Conservation (phyloP, 2,329 filamentous ascomycete genomes). For the Botrytis elliptica region DNA sequence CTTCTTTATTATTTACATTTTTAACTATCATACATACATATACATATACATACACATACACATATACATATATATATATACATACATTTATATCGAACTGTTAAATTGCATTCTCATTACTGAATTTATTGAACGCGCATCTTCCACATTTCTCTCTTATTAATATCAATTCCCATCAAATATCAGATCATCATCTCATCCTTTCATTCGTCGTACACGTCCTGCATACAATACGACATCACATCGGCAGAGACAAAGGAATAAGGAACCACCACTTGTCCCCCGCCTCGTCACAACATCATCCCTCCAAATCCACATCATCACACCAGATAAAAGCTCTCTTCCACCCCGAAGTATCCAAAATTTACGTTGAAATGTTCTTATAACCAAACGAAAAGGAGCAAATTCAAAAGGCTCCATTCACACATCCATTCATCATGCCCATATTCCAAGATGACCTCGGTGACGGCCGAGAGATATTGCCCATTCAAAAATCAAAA, state of each 20-base stretch:
- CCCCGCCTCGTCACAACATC: slow-evolving; percentile 13
- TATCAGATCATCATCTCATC: neutral
- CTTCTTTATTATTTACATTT: neutral
- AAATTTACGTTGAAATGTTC: neutral
- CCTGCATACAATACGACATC: slow-evolving; percentile 14
- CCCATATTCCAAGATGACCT: slow-evolving; percentile 58
- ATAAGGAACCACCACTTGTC: slow-evolving; percentile 1
- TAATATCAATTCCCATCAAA: neutral
- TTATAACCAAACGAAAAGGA: slow-evolving; percentile 18
- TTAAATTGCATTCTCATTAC: neutral
- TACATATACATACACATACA: neutral
- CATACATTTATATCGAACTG: neutral
- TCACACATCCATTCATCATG: slow-evolving; percentile 43
- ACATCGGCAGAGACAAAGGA: slow-evolving; percentile 20
- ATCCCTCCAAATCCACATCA: neutral
- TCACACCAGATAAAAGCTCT: slow-evolving; percentile 8
- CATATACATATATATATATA: neutral
- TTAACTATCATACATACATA: neutral
- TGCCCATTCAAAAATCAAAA: slow-evolving; percentile 26
- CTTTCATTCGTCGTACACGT: neutral
- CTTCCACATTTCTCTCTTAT: neutral
- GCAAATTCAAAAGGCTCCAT: slow-evolving; percentile 18
- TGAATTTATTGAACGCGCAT: neutral
- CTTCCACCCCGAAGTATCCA: neutral
- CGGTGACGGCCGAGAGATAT: slow-evolving; percentile 38